These are phyloP conservation scores for Nymphaea colorata DNA, from an alignment of 164 flowering plant genomes.

Conservation along the genomic window DNA sequence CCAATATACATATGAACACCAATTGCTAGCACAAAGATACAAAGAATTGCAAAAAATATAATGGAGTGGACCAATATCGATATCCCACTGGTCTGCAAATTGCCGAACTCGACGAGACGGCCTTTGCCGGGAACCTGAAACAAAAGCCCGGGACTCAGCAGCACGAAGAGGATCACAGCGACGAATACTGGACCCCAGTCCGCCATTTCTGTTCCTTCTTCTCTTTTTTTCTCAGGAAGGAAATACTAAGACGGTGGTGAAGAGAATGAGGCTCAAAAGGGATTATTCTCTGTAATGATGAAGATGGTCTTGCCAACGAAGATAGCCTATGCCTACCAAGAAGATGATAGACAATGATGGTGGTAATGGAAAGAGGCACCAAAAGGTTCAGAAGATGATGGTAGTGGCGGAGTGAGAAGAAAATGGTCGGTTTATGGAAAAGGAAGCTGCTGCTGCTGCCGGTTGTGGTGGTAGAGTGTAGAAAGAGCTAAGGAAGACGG, in stretches of 20 bases:
- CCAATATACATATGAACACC: slow-evolving; percentile 41
- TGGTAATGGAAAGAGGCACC: too few relatives aligned
- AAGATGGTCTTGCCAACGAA: too few relatives aligned
- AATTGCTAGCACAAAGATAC: slow-evolving; percentile 17
- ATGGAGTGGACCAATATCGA: slow-evolving; percentile 17
- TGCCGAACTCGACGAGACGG: slow-evolving; percentile 15
- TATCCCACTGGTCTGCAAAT: slow-evolving; percentile 22
- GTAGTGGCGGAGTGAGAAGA: too few relatives aligned
- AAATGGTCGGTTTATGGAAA: too few relatives aligned
- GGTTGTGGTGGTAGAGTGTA: too few relatives aligned
- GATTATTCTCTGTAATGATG: too few relatives aligned
- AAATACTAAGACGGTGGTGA: background rate
- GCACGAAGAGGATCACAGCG: slow-evolving; percentile 21
- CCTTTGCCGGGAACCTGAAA: slow-evolving; percentile 17
- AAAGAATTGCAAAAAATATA: slow-evolving; percentile 13
- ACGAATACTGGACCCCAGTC: slow-evolving; percentile 33
- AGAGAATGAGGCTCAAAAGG: background rate
- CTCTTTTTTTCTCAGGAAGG: background rate
- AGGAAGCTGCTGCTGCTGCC: too few relatives aligned
- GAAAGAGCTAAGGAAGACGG: too few relatives aligned
- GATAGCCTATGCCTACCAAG: too few relatives aligned
- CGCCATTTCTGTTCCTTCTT: slow-evolving; percentile 11
- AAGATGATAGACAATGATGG: too few relatives aligned
- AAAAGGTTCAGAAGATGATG: too few relatives aligned
- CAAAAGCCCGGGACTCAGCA: slow-evolving; percentile 17